phyloP scores from a whole-genome alignment of 805 yeast genomes.

The Pichia exigua region DNA sequence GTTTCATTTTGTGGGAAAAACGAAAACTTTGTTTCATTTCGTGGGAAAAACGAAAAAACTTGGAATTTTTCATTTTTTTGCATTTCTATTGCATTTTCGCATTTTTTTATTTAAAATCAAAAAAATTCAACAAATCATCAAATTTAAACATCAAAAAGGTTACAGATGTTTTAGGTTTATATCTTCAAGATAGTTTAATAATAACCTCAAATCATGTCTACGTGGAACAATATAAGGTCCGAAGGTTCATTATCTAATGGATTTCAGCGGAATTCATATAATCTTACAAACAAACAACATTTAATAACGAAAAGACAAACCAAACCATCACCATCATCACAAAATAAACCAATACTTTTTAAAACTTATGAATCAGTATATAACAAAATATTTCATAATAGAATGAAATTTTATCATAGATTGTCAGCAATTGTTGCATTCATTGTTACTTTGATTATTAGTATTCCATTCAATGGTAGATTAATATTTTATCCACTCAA shows the following conservation, averaged over 20 bases:
- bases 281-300: not conserved
- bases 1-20: not conserved
- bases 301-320: not conserved
- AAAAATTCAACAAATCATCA: not conserved
- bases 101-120: too few species aligned
- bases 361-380: conserved; percentile 8
- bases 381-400: conserved; percentile 18
- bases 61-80: too few species aligned
- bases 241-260: not conserved
- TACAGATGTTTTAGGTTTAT: too few species aligned
- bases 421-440: conserved; percentile 20
- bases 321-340: not conserved
- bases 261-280: not conserved
- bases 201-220: not conserved
- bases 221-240: not conserved
- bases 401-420: conserved; percentile 25
- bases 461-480: conserved; percentile 18
- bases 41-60: too few species aligned
- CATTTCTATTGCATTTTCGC: not conserved
- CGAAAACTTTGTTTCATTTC: not conserved
- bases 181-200: too few species aligned
- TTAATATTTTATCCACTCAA: conserved; percentile 21
- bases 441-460: conserved; percentile 14
- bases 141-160: too few species aligned
- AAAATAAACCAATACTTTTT: not conserved